phyloP scores from a whole-genome alignment of 495 filamentous ascomycete species.

The Xylona heveae region DNA sequence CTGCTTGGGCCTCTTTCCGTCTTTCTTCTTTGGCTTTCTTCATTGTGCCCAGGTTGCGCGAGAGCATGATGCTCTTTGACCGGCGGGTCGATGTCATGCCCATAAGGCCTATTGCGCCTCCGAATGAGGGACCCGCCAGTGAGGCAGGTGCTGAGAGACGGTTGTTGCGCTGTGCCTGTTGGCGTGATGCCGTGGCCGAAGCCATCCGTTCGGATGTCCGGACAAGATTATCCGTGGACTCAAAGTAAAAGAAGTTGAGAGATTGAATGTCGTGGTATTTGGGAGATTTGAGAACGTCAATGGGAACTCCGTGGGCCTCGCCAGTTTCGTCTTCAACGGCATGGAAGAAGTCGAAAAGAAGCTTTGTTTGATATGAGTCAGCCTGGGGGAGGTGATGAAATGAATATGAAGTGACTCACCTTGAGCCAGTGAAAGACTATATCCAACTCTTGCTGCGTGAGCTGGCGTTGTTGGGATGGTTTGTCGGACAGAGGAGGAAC shows the following conservation, averaged over 20 bases:
- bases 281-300: conserved; percentile 80
- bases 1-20: conserved; percentile 81
- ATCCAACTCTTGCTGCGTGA: conserved; percentile 79
- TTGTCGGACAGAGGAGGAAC: conserved; percentile 95
- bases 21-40: conserved; percentile 88
- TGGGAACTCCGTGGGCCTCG: conserved; percentile 66
- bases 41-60: conserved; percentile 90
- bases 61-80: conserved; percentile 88
- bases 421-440: conserved; percentile 83
- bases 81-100: conserved; percentile 48
- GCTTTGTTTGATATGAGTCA: conserved; percentile 17
- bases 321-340: conserved; percentile 74
- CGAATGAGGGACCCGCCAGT: conserved; percentile 20
- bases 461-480: conserved; percentile 65
- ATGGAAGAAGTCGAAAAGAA: conserved; percentile 89
- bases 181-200: conserved; percentile 58
- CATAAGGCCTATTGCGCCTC: conserved; percentile 39
- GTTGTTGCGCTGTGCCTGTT: conserved; percentile 40
- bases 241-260: conserved; percentile 97
- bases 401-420: conserved; percentile 5
- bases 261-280: conserved; percentile 96
- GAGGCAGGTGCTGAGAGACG: conserved; percentile 52
- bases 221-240: conserved; percentile 75
- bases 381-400: neutral
- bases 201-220: conserved; percentile 91